Evolutionary conservation across 148 eudicot species (phyloP), one percentile per base, ranked within the genome.

Genomic region (Persicaria tinctoria): DNA sequence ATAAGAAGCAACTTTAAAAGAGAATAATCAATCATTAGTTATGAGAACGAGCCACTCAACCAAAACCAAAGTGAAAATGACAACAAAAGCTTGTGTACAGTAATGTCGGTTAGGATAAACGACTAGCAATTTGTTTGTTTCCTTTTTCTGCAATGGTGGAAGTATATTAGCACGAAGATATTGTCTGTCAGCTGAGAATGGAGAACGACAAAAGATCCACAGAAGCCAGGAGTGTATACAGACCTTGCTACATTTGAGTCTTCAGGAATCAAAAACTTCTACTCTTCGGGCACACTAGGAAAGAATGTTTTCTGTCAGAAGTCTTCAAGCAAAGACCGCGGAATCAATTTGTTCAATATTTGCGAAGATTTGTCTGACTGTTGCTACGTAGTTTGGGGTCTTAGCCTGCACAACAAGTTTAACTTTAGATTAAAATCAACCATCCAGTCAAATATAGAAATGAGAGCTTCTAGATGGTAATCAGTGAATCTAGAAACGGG

Each of bases 281-380:
- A 27, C 27, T 38, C 11, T 57, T 17, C 44, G 68, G 10, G 44
- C 68, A 60, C 7, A 60, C 27, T 57, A 57, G 4, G 16, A 57
- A 57, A 63, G 68, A 45, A 63, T 63, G 70, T 41, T 12, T 4
- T 4, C 3, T 13, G 18, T 63, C 70, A 32, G 74, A 64, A 71
- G 53, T 68, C 51, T 72, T 82, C 85, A 88, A 4, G 85, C 82
- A 84, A 90, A 91, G 10, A 94, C 50, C 78, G 85, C 80, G 27
- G 98, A 86, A 80, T 94, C 98, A 70, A 94, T 84, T 78, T 94
- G 98, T 85, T 92, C 72, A 72, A 94, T 84, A 56, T 90, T 85
- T 71, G 92, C 89, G 87, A 94, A 94, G 75, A 87, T 81, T 79
- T 92, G 79, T 77, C 83, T 87, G 86, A 94, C 32, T 54, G 84